These are phyloP conservation scores for Zymoseptoria tritici DNA, from an alignment of 2,329 filamentous ascomycete species.

Conservation along the genomic window DNA sequence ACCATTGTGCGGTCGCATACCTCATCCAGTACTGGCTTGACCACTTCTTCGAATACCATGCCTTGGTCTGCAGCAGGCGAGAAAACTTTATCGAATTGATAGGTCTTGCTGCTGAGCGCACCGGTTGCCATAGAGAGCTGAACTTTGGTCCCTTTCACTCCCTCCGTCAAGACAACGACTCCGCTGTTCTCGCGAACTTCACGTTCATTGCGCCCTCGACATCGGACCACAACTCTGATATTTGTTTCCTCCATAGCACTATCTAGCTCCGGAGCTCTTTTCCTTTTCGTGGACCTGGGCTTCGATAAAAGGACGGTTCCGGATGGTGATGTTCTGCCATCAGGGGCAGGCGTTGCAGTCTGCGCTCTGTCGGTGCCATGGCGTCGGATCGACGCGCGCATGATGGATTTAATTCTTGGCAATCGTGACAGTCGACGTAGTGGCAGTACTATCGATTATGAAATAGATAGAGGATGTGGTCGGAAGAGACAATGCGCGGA, in stretches of 20 bases:
- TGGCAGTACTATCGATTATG: no score
- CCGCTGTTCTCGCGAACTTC: slow-evolving; percentile 92
- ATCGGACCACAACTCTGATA: slow-evolving; percentile 94
- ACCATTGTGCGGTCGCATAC: no score
- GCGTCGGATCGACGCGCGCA: no score
- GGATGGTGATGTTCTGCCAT: slow-evolving; percentile 60
- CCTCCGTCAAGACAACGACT: slow-evolving; percentile 80
- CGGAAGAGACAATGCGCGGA: no score
- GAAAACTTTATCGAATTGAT: slow-evolving; percentile 95
- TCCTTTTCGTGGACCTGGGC: no score
- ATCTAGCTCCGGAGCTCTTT: no score
- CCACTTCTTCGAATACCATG: slow-evolving; percentile 93
- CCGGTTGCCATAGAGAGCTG: slow-evolving; percentile 88
- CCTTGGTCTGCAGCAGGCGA: slow-evolving; percentile 88
- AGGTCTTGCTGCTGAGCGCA: slow-evolving; percentile 89
- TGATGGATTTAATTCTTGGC: no score
- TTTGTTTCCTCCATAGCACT: slow-evolving; percentile 76
- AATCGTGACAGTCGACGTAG: no score
- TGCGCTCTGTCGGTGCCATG: slow-evolving; percentile 36
- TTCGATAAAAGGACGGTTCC: no score
- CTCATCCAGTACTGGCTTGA: slow-evolving; percentile 86
- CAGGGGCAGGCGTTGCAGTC: slow-evolving; percentile 40
- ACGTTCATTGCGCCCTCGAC: slow-evolving; percentile 82
- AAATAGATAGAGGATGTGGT: no score
- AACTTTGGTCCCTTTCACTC: slow-evolving; percentile 73